Evolutionary conservation across 208 protist genomes (phyloP).

Genomic region (Sergeia podlipaevii): DNA sequence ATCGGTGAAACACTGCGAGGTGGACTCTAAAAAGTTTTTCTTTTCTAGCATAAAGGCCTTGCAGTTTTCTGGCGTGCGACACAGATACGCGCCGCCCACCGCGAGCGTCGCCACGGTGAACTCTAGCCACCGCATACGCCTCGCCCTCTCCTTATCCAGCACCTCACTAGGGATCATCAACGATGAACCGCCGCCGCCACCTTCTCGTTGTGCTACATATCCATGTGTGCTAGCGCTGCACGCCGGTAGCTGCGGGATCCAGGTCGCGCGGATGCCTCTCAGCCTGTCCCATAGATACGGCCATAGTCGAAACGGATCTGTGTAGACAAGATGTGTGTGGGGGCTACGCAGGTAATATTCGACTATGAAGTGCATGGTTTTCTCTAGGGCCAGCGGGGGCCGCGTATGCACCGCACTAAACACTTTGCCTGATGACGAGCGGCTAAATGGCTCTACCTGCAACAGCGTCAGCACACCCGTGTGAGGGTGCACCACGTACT

Average conservation of each 20-base stretch:
- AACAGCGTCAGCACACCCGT: neutral
- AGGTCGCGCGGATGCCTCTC: constrained; percentile 74
- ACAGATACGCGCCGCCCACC: constrained; percentile 60
- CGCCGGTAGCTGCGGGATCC: constrained; percentile 54
- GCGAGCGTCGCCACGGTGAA: constrained; percentile 77
- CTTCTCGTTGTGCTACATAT: constrained; percentile 10
- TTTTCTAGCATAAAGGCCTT: constrained; percentile 68
- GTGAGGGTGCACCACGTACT: constrained; percentile 9
- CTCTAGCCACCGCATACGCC: constrained; percentile 74
- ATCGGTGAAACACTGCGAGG: constrained; percentile 85
- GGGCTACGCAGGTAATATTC: constrained; percentile 75
- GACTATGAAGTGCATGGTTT: constrained; percentile 85
- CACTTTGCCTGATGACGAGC: constrained; percentile 63
- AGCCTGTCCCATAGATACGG: constrained; percentile 81
- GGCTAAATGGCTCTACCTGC: constrained; percentile 65
- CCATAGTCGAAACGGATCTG: constrained; percentile 70
- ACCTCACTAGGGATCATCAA: constrained; percentile 1
- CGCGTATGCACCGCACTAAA: constrained; percentile 41
- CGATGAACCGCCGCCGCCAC: neutral
- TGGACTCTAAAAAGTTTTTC: constrained; percentile 82
- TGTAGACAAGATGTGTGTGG: constrained; percentile 54
- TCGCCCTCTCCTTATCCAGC: constrained; percentile 29
- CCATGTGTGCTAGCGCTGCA: constrained; percentile 18
- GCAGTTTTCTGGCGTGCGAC: constrained; percentile 52
- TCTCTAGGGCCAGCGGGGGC: constrained; percentile 66